phyloP scores from a whole-genome alignment of 139 green algal genomes.

The Chlorella sp. region DNA sequence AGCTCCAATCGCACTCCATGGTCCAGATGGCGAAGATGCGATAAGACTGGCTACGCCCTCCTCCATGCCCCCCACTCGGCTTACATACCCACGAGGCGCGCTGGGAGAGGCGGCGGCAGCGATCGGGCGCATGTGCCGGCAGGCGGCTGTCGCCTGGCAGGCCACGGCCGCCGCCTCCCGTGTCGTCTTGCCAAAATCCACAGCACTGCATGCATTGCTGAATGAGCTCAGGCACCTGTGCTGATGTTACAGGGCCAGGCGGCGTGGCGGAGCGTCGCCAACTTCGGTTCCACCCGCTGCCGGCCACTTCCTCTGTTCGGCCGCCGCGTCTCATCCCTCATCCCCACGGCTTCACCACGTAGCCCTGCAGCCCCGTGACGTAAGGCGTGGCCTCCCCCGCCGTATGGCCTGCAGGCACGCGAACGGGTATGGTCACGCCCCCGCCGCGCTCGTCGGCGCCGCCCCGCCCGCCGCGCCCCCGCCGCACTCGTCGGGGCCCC shows the following conservation, averaged over 20 bases:
- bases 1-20: too few relatives aligned
- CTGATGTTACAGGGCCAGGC: neutral
- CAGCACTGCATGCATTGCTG: neutral
- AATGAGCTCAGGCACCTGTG: neutral
- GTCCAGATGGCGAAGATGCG: too few relatives aligned
- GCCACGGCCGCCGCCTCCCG: too few relatives aligned
- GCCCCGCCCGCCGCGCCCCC: neutral
- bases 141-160: neutral
- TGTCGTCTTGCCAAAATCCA: too few relatives aligned
- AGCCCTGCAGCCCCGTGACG: conserved; percentile 3
- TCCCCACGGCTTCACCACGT: conserved; percentile 17
- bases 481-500: neutral
- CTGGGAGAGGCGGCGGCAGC: too few relatives aligned
- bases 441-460: neutral
- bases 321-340: neutral
- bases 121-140: too few relatives aligned
- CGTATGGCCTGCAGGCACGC: conserved; percentile 11
- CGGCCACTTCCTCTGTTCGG: too few relatives aligned
- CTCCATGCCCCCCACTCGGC: too few relatives aligned
- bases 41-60: too few relatives aligned
- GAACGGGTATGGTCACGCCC: neutral
- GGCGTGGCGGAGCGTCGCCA: too few relatives aligned
- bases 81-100: too few relatives aligned
- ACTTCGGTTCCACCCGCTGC: neutral
- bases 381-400: neutral